Evolutionary conservation across 2,329 filamentous ascomycete species (phyloP), one percentile per base, ranked within the genome.

Genomic region (Colletotrichum aenigma): DNA sequence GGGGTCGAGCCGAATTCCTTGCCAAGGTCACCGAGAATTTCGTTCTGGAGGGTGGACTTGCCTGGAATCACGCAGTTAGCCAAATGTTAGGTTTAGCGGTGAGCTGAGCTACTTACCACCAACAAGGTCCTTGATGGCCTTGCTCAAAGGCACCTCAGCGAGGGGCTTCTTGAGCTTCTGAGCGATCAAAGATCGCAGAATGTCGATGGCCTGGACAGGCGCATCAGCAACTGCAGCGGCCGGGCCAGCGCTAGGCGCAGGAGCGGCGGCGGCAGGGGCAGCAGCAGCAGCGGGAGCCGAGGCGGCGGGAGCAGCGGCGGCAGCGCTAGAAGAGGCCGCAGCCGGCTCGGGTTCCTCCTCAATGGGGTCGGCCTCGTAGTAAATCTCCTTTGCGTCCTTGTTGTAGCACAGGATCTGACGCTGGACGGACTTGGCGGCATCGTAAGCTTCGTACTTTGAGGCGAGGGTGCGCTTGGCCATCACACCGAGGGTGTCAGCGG

Each of bases 351-450:
- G 91, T 86, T 98, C 97, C 74, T 99, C 97, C 82, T 97, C 95
- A 34, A 98, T 89, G 0, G 97, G 97, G 82, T 99, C 97, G 60
- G 98, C 96, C 83, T 98, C 96, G 86, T 99, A 99, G 89, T 99
- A 99, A 79, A 99, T 99, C 86, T 99, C 97, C 86, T 98, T 98
- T 72, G 96, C 94, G 83, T 99, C 97, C 87, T 99, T 99, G 90
- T 98, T 98, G 89, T 98, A 99, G 90, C 97, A 98, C 73, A 99
- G 92, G 84, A 99, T 98, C 86, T 98, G 96, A 84, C 97, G 93
- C 87, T 98, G 96, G 58, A 98, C 94, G 9, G 96, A 98, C 82
- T 96, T 96, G 77, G 97, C 97, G 72, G 97, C 97, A 87, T 99
- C 97, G 87, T 98, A 98, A 78, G 96, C 96, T 89, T 99, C 97